phyloP scores from a whole-genome alignment of 2,329 filamentous ascomycete species.

The Trichoderma guizhouense region DNA sequence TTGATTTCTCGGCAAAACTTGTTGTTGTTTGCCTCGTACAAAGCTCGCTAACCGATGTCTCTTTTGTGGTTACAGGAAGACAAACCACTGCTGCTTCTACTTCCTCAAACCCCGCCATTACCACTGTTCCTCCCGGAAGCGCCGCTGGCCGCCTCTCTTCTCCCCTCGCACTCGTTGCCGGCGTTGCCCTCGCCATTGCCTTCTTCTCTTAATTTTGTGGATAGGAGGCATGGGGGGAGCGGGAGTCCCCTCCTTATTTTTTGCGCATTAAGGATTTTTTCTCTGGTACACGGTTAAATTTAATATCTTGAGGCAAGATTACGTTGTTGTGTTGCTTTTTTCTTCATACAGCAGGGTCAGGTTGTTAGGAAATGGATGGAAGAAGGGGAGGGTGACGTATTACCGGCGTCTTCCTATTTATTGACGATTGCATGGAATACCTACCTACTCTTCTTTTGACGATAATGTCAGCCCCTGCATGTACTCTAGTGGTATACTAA shows the following conservation, averaged over 20 bases:
- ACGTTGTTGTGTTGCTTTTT: neutral
- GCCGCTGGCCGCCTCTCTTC: slow-evolving; percentile 32
- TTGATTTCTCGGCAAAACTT: neutral
- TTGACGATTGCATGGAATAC: slow-evolving; percentile 13
- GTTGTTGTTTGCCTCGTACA: neutral
- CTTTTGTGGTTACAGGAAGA: neutral
- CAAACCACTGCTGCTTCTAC: slow-evolving; percentile 19
- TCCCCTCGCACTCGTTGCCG: slow-evolving; percentile 33
- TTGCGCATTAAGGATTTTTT: neutral
- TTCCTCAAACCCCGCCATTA: slow-evolving; percentile 20
- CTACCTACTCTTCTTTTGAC: slow-evolving; percentile 14
- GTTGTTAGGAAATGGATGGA: slow-evolving; percentile 4
- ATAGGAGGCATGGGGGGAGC: neutral
- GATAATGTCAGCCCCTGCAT: slow-evolving; percentile 15
- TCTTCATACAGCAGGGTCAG: slow-evolving; percentile 11
- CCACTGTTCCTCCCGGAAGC: slow-evolving; percentile 29
- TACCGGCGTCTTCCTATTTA: slow-evolving; percentile 1
- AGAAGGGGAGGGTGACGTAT: neutral
- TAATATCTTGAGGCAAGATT: slow-evolving; percentile 16
- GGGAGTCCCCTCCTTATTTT: neutral
- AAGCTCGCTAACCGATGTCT: neutral
- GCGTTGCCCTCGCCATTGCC: slow-evolving; percentile 34
- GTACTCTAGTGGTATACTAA: slow-evolving; percentile 18
- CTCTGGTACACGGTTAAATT: slow-evolving; percentile 11
- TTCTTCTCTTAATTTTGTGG: slow-evolving; percentile 30